These are phyloP conservation scores for Sclerotinia sclerotiorum DNA, from an alignment of 2,329 filamentous ascomycete species.

Conservation along the genomic window DNA sequence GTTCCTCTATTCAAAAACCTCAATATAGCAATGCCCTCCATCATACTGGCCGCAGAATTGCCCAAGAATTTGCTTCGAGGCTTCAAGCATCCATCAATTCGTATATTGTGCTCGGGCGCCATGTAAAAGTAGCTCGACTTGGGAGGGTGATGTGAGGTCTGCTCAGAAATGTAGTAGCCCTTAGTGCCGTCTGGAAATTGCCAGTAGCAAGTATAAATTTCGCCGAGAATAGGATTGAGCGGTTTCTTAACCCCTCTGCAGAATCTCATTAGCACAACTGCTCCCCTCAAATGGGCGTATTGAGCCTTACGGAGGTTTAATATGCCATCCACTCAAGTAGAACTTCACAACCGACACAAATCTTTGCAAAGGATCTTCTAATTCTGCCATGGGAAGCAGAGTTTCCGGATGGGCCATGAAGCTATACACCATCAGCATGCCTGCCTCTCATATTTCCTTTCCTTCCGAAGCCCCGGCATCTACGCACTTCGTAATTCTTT, in stretches of 20 bases:
- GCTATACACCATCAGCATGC: slow-evolving; percentile 50
- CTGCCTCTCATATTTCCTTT: neutral
- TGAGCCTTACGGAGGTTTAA: slow-evolving; percentile 79
- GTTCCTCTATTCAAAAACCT: slow-evolving; percentile 75
- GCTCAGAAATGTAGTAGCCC: slow-evolving; percentile 95
- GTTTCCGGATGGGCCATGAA: slow-evolving; percentile 99
- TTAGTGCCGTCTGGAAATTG: slow-evolving; percentile 79
- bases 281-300: neutral
- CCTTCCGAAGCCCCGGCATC: neutral
- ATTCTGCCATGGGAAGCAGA: slow-evolving; percentile 79
- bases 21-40: slow-evolving; percentile 93
- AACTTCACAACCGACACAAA: slow-evolving; percentile 97
- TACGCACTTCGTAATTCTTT: slow-evolving; percentile 93
- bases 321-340: slow-evolving; percentile 98
- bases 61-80: slow-evolving; percentile 93
- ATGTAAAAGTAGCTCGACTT: slow-evolving; percentile 99
- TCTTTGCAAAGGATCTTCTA: slow-evolving; percentile 84
- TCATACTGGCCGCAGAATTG: slow-evolving; percentile 95
- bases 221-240: slow-evolving; percentile 91
- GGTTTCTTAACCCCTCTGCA: slow-evolving; percentile 94
- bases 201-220: slow-evolving; percentile 95
- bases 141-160: slow-evolving; percentile 96
- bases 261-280: slow-evolving; percentile 7
- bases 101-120: slow-evolving; percentile 88
- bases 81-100: slow-evolving; percentile 94